Percentiles rank a stretch among this genome's conserved stretches.
Evolutionary conservation across 129 eudicot species (phyloP).

Genomic region (Solidago caesia): DNA sequence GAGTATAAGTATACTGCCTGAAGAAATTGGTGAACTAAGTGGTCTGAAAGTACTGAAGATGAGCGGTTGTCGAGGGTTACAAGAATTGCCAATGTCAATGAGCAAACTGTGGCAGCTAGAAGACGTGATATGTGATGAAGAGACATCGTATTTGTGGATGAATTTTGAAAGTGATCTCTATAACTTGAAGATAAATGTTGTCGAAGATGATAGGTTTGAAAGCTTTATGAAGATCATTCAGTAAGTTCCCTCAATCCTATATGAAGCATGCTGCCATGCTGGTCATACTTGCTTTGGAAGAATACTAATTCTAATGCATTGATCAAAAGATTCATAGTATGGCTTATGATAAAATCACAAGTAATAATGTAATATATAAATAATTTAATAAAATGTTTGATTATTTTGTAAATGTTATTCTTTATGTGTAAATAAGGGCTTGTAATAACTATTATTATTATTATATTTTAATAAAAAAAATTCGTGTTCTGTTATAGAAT

Average conservation of each 20-base stretch:
- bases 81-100: constrained; percentile 25
- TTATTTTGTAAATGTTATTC: too few species aligned
- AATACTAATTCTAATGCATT: too few species aligned
- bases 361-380: too few species aligned
- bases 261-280: too few species aligned
- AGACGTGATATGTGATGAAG: constrained; percentile 37
- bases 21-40: constrained; percentile 29
- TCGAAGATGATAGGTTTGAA: constrained; percentile 27
- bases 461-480: too few species aligned
- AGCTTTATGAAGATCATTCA: not conserved
- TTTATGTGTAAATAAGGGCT: too few species aligned
- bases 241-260: not conserved
- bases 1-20: constrained; percentile 23
- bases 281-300: too few species aligned
- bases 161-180: not conserved
- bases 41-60: constrained; percentile 24
- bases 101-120: constrained; percentile 14
- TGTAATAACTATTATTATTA: too few species aligned
- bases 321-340: too few species aligned
- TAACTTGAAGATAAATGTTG: constrained; percentile 21
- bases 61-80: constrained; percentile 38
- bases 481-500: too few species aligned
- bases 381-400: too few species aligned
- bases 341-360: too few species aligned
- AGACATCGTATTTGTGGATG: constrained; percentile 33